phyloP scores from a whole-genome alignment of 768 basidiomycete species.

The Postia placenta region DNA sequence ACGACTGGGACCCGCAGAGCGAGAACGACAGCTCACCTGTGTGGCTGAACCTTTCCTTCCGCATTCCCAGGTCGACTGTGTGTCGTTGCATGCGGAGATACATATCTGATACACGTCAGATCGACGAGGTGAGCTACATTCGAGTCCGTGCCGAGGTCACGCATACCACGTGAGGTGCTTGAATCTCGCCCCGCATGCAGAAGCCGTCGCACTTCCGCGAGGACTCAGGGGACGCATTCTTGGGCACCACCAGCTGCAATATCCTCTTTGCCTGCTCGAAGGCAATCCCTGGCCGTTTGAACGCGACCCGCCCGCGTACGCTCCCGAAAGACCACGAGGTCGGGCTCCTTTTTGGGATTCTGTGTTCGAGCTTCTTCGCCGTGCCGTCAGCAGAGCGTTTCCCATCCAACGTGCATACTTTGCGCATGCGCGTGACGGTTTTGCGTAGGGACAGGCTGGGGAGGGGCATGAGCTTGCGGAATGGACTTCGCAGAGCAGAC shows the following conservation, averaged over 20 bases:
- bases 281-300: too few relatives aligned
- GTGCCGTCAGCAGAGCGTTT: too few relatives aligned
- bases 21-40: not conserved
- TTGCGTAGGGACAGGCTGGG: too few relatives aligned
- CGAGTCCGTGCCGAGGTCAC: not conserved
- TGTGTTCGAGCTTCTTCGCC: too few relatives aligned
- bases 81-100: slow-evolving; percentile 18
- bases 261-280: not conserved
- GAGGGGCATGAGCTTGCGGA: too few relatives aligned
- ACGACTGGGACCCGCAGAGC: not conserved
- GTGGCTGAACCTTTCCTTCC: slow-evolving; percentile 16
- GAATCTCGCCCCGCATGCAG: not conserved
- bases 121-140: not conserved
- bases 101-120: slow-evolving; percentile 2
- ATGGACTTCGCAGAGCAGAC: too few relatives aligned
- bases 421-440: too few relatives aligned
- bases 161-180: not conserved
- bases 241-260: not conserved
- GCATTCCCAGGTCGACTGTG: slow-evolving; percentile 17
- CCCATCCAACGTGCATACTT: not conserved
- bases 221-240: not conserved
- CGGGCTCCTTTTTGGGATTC: too few relatives aligned
- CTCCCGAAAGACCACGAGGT: too few relatives aligned
- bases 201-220: not conserved
- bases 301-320: too few relatives aligned